These are phyloP conservation scores for Porogramme epimiltina DNA, from an alignment of 1,284 basidiomycete species.

Conservation along the genomic window DNA sequence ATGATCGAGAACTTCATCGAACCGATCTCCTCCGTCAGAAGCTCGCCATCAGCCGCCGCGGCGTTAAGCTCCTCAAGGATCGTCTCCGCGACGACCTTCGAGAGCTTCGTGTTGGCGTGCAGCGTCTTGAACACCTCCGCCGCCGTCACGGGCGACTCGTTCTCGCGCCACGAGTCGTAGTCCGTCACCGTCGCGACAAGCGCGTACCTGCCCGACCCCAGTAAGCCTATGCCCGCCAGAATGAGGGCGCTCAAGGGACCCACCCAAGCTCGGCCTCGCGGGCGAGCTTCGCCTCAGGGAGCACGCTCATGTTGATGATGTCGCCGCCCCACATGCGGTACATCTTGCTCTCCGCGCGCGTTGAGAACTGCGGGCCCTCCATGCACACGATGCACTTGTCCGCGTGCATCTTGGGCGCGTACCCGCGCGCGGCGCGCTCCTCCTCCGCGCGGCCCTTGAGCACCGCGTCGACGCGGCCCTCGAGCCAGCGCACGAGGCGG, in stretches of 20 bases:
- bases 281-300: constrained; percentile 96
- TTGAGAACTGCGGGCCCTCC: constrained; percentile 96
- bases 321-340: constrained; percentile 93
- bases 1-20: constrained; percentile 87
- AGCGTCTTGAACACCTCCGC: constrained; percentile 90
- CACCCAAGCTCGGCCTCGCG: constrained; percentile 93
- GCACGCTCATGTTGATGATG: constrained; percentile 94
- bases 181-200: constrained; percentile 91
- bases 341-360: constrained; percentile 94
- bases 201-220: constrained; percentile 63
- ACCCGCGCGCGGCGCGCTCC: constrained; percentile 41
- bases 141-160: constrained; percentile 83
- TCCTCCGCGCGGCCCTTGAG: constrained; percentile 47
- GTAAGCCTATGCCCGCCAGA: constrained; percentile 2
- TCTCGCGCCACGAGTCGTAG: constrained; percentile 88
- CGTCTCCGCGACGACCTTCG: constrained; percentile 72
- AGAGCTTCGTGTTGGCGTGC: constrained; percentile 82
- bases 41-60: constrained; percentile 50
- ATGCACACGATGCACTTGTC: constrained; percentile 92
- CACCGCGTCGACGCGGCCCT: constrained; percentile 64
- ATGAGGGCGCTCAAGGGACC: constrained; percentile 23
- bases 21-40: constrained; percentile 71
- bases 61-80: constrained; percentile 81
- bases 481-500: constrained; percentile 72
- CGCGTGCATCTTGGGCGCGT: constrained; percentile 70